phyloP scores from a whole-genome alignment of 495 filamentous ascomycete genomes.

The Penicillium samsonianum region DNA sequence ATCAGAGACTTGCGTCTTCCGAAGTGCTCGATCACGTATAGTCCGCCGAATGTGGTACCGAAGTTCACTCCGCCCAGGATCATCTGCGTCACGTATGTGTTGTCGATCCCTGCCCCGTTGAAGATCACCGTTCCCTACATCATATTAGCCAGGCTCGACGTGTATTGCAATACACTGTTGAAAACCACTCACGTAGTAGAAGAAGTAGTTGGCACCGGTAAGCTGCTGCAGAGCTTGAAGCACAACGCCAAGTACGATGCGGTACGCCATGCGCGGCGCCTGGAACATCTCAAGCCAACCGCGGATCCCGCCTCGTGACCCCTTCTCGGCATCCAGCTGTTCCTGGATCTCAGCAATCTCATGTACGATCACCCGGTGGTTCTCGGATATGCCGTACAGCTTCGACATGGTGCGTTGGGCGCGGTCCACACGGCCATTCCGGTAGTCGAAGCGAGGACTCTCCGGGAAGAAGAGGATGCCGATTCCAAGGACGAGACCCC shows the following conservation, averaged over 20 bases:
- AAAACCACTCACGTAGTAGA: conserved; percentile 71
- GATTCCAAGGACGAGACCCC: conserved; percentile 67
- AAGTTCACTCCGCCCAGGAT: conserved; percentile 76
- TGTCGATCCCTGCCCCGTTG: conserved; percentile 61
- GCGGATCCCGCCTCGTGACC: conserved; percentile 45
- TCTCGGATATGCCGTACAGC: conserved; percentile 64
- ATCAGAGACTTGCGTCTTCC: conserved; percentile 69
- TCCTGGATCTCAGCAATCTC: conserved; percentile 68
- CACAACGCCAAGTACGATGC: conserved; percentile 62
- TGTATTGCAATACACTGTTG: too few species aligned
- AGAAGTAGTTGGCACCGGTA: conserved; percentile 59
- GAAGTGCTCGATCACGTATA: conserved; percentile 68
- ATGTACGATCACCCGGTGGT: conserved; percentile 60
- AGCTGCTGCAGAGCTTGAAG: conserved; percentile 56
- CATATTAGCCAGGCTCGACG: conserved; percentile 32
- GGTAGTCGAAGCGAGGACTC: conserved; percentile 67
- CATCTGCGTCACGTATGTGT: conserved; percentile 69
- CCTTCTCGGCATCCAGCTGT: conserved; percentile 49
- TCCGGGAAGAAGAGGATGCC: conserved; percentile 71
- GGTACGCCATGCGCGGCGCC: conserved; percentile 68
- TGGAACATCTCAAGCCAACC: conserved; percentile 56
- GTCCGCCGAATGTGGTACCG: conserved; percentile 64
- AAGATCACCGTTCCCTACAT: conserved; percentile 67
- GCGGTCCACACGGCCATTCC: conserved; percentile 56
- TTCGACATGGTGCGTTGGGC: conserved; percentile 66